Evolutionary conservation across 2,329 filamentous ascomycete species (phyloP), one percentile per base, ranked within the genome.

Genomic region (Fusarium sp.): DNA sequence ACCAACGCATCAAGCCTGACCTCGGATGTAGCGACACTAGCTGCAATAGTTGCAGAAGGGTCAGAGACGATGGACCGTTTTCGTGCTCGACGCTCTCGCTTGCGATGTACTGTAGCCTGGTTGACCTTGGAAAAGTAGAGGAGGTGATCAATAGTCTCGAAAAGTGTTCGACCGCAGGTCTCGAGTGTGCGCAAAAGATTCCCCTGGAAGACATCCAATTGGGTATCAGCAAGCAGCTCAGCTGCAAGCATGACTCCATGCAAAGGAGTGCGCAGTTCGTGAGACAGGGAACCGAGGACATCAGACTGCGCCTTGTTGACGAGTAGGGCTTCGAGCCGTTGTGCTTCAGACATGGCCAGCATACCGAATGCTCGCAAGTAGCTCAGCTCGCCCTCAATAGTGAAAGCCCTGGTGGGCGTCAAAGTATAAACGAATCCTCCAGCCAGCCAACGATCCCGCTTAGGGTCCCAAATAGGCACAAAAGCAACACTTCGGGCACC

Each of bases 231-330:
- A 1, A 88, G 67, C n/a, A 86, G 72, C 64, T 86, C 83, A 1
- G 79, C 77, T 55, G 77, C 83, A 1, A 83, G 81, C 0, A 88
- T 74, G 38, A 88, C 81, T 3, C 86, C 86, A 58, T 89, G 86
- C 1, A 89, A 73, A 0, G 86, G 86, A 4, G 83, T 86, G 6
- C 86, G 79, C 22, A 88, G 74, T 67, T 89, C 86, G 67, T 89
- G 86, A 7, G 83, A 86, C 11, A 89, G 81, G 3, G 83, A 87
- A 2, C 83, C 82, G 19, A 89, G 80, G 42, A 87, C 82, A 51
- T 87, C 84, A 1, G 81, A 81, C 67, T 87, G 86, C 35, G 83
- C 81, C 54, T 76, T 79, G 44, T 80, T 78, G 1, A 77, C 75
- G 10, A 72, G 68, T 4, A 71, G 49, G 1, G 74, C 67, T 15